These are phyloP conservation scores for Trichomonas gallinae DNA, from an alignment of 208 protist genomes.

Conservation along the genomic window DNA sequence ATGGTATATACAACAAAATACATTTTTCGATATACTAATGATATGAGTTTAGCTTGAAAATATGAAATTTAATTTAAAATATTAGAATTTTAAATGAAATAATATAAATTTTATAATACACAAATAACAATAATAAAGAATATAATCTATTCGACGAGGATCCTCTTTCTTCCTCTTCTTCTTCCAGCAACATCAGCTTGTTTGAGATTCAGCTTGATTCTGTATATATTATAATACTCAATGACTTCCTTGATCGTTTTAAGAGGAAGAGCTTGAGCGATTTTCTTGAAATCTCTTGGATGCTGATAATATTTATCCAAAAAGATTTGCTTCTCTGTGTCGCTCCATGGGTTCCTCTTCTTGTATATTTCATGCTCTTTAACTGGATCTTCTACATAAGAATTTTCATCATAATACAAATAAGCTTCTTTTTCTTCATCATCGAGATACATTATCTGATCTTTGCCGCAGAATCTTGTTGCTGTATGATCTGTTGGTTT, in stretches of 20 bases:
- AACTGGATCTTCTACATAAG: neutral
- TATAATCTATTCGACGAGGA: neutral
- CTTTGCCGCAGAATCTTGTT: neutral
- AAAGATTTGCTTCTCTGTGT: neutral
- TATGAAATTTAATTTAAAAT: too few relatives aligned
- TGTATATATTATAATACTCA: neutral
- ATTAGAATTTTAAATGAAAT: too few relatives aligned
- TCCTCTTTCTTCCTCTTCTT: neutral
- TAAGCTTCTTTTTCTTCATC: neutral
- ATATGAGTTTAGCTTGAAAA: too few relatives aligned
- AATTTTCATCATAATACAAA: neutral
- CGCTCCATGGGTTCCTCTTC: neutral
- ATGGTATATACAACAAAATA: too few relatives aligned
- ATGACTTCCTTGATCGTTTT: neutral
- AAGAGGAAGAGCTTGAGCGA: neutral
- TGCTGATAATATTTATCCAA: neutral
- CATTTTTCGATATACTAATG: too few relatives aligned
- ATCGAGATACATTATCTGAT: conserved; percentile 19
- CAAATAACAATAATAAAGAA: too few relatives aligned
- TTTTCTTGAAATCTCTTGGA: conserved; percentile 20
- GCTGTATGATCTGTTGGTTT: neutral
- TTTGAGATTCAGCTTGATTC: neutral
- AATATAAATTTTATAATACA: too few relatives aligned
- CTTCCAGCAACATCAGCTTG: neutral
- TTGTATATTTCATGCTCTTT: neutral